Base-by-base conservation (phyloP, 2,329 filamentous ascomycete species). In the Xylariaceae sp. region DNA sequence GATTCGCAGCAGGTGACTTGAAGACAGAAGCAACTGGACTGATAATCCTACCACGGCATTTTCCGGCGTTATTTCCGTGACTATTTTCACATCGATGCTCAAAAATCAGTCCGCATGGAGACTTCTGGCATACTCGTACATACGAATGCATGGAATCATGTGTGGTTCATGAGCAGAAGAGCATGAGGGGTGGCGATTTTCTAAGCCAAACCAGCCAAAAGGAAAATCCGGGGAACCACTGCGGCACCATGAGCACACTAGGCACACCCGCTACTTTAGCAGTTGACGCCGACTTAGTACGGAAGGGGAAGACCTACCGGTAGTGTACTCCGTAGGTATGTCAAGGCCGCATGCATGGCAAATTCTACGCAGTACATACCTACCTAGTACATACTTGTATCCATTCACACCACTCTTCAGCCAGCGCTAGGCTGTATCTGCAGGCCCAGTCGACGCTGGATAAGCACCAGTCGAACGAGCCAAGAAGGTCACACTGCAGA, bases 401-500 rank as follows among this genome's bases (percentile, higher is more conserved):
- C 23, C 23, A 30, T 30, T 30, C 23, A 30, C 23, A 30, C 4
- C 23, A 30, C 23, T 30, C 23, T 30, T 30, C 23, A 30, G 23
- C 52, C 50, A 53, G 60, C 60, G 60, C 60, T 50, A 50, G 17
- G 35, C n/a, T 15, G 51, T 55, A 55, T 56, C 45, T 59, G 52
- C 59, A 58, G 57, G 17, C 48, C 59, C 37, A 23, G 49, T 35
- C 49, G 34, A 53, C 34, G 30, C 42, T 17, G 17, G 49, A 51
- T 9, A 49, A 13, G 47, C 56, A 45, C 50, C 57, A 60, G 37
- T 55, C 58, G 50, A 56, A 56, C 55, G 56, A 57, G 61, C 61
- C 61, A 63, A 61, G 62, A 61, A 49, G 23, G 52, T 57, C 54
- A 42, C 37, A 55, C 62, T 64, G 62, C 62, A 60, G 60, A 57